Evolutionary conservation across 1,284 basidiomycete genomes (phyloP).

Genomic region (Rhodofomes roseus): DNA sequence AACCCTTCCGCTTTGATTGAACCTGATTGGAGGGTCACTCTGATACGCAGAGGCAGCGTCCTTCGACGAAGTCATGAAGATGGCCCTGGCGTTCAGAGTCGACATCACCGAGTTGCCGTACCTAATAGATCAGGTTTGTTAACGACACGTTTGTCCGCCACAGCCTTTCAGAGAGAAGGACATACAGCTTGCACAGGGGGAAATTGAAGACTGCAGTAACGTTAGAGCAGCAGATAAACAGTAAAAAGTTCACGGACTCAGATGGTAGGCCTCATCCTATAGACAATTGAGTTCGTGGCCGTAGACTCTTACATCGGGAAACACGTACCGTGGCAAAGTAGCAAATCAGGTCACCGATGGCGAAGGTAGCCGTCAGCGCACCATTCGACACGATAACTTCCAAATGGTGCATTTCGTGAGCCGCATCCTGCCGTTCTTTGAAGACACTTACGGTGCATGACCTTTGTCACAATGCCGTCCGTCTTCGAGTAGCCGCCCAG

Average conservation of each 20-base stretch:
- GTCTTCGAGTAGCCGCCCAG: neutral
- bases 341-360: neutral
- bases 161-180: neutral
- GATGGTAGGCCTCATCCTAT: neutral
- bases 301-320: neutral
- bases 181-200: slow-evolving; percentile 1
- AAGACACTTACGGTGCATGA: neutral
- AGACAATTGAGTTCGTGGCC: neutral
- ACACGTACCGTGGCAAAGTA: neutral
- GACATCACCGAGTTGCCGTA: slow-evolving; percentile 4
- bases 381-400: slow-evolving; percentile 1
- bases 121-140: neutral
- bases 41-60: neutral
- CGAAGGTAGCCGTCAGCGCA: neutral
- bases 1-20: neutral
- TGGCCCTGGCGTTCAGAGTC: neutral
- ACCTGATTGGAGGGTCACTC: neutral
- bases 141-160: neutral
- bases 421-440: neutral
- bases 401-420: no score
- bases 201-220: neutral
- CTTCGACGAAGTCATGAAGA: neutral
- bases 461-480: neutral
- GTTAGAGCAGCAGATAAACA: neutral
- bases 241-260: neutral